These are phyloP conservation scores for Fusarium sp. DNA, from an alignment of 2,329 filamentous ascomycete genomes.

Conservation along the genomic window DNA sequence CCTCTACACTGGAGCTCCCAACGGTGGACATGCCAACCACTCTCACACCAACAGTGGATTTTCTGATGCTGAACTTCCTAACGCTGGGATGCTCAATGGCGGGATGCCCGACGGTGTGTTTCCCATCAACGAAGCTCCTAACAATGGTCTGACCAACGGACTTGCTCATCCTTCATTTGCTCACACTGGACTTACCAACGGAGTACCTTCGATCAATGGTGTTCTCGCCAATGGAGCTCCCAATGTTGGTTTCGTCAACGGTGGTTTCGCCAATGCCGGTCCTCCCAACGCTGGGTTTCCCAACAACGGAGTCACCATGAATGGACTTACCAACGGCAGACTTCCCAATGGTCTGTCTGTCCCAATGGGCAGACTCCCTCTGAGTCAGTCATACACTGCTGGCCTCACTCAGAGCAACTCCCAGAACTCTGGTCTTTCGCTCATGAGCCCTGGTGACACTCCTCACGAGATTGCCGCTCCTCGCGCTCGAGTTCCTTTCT, in stretches of 20 bases:
- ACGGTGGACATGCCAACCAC: background rate
- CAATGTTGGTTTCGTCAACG: background rate
- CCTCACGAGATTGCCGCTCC: slow-evolving; percentile 23
- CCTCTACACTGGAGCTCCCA: background rate
- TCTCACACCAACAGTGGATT: background rate
- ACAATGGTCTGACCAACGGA: background rate
- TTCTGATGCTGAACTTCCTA: background rate
- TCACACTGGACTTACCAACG: background rate
- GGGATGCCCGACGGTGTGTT: background rate
- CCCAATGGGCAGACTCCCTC: background rate
- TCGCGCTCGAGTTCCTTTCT: background rate
- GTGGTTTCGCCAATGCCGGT: background rate
- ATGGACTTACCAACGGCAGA: background rate
- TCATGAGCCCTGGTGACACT: slow-evolving; percentile 33
- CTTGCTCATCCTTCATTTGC: background rate
- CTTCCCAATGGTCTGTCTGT: background rate
- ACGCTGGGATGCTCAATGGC: background rate
- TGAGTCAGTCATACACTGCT: slow-evolving; percentile 10
- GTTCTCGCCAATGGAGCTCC: background rate
- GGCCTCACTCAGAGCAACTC: slow-evolving; percentile 32
- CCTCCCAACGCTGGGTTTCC: background rate
- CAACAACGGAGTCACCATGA: background rate
- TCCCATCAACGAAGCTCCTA: background rate
- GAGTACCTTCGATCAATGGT: background rate
- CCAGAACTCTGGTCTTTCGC: slow-evolving; percentile 18